phyloP scores from a whole-genome alignment of 2,329 filamentous ascomycete species.

The Aspergillus udagawae region DNA sequence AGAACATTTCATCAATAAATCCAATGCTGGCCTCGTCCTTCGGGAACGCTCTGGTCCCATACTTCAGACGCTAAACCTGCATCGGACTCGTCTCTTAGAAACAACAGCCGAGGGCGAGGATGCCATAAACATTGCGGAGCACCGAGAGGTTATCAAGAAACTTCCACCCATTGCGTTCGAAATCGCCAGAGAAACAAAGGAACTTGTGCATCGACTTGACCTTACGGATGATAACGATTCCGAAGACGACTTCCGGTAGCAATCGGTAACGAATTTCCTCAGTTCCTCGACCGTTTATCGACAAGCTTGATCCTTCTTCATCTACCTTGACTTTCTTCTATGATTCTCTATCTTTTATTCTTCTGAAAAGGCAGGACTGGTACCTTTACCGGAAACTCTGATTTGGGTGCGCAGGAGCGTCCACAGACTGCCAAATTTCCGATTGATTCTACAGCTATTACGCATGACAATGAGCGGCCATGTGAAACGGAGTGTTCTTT shows the following conservation, averaged over 20 bases:
- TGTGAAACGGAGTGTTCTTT: slow-evolving; percentile 22
- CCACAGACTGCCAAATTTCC: slow-evolving; percentile 6
- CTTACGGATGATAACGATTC: slow-evolving; percentile 31
- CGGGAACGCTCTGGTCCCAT: slow-evolving; percentile 44
- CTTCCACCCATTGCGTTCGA: slow-evolving; percentile 83
- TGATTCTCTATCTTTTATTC: not conserved
- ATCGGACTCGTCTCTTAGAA: slow-evolving; percentile 62
- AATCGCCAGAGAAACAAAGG: slow-evolving; percentile 77
- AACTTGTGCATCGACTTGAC: slow-evolving; percentile 55
- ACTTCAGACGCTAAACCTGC: slow-evolving; percentile 51
- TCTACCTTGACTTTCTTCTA: slow-evolving; percentile 1
- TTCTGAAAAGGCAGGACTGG: slow-evolving; percentile 5
- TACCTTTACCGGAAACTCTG: slow-evolving; percentile 4
- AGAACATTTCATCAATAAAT: slow-evolving; percentile 50
- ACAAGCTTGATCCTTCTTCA: not conserved
- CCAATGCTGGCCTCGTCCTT: slow-evolving; percentile 46
- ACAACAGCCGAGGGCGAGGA: slow-evolving; percentile 59
- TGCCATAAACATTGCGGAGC: slow-evolving; percentile 51
- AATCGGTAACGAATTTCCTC: not conserved
- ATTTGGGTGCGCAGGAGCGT: slow-evolving; percentile 7
- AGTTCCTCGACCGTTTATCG: not conserved
- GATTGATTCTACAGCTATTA: slow-evolving; percentile 16
- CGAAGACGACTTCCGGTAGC: slow-evolving; percentile 39
- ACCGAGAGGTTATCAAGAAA: slow-evolving; percentile 60
- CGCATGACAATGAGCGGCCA: slow-evolving; percentile 24